Base-by-base conservation (phyloP, 2,329 filamentous ascomycete genomes). In the Blastomyces parvus region DNA sequence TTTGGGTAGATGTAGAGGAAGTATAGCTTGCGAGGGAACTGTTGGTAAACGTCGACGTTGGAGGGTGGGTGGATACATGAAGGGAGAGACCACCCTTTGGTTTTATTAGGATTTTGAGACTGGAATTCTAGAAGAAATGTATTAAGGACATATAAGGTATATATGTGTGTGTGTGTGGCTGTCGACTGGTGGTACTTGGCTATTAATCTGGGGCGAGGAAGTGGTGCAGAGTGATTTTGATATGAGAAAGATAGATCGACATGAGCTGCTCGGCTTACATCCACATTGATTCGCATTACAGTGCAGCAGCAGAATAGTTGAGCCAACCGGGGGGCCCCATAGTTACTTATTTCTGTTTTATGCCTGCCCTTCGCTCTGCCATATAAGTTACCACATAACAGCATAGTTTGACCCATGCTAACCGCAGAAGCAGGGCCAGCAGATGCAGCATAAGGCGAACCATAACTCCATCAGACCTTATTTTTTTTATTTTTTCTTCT, bases 101-200 rank as follows among this genome's bases (percentile, higher is more conserved):
- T 13, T 17, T 5, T 27, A 57, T 40, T 57, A 40, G 55, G 22
- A 40, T 25, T 57, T 40, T 57, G 36, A 40, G 55, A 57, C 27
- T 57, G 22, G 25, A 36, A 48, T 59, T 59, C 57, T 59, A 59
- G 42, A 59, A 59, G 57, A 42, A 59, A 59, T 59, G 48, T 48
- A 17, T 27, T 48, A 59, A 48, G 57, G n/a, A 33, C n/a, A 59
- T 59, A 59, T 46, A 36, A 27, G 40, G 40, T 30, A 36, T 59
- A 48, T 30, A 42, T 42, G 17, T 42, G 17, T 42, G 11, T 42
- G 40, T 42, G 17, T 59, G 30, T 48, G 40, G 57, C 17, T 36
- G 17, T 33, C 42, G 27, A 27, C 25, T 36, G 25, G 42, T 59
- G 42, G 25, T 48, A 48, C 57, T 59, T 36, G 57, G 57, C 55